Base-by-base conservation (phyloP, 148 eudicot species). In the Camellia japonica region DNA sequence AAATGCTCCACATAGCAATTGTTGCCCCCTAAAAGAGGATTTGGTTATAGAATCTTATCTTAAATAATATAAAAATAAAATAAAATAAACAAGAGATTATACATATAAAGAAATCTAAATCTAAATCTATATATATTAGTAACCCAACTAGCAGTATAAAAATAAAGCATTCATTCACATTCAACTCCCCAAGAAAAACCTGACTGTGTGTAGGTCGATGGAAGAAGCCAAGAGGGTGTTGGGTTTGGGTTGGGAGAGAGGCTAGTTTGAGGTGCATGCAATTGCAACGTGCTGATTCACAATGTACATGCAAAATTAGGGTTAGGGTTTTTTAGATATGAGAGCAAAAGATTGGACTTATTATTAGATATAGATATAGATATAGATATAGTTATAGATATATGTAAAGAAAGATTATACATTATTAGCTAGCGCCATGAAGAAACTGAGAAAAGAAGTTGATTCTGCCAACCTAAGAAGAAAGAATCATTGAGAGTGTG, bases 381-480 rank as follows among this genome's bases (percentile, higher is more conserved):
- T 61, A 56, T 54, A 54, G 47, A 64, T 69, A 60, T 54, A 16
- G 38, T 30, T 30, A 1, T 30, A 30, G 38, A 30, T 30, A 30
- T 30, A 30, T 30, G 38, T 30, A 30, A 30, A 30, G 30, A 30
- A 30, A 30, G 30, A 30, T 30, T 30, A 30, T 30, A 30, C 38
- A 30, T 30, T 30, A 30, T 30, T 42, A 44, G 16, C 82, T 83
- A 91, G 74, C 84, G 89, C 98, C 98, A 95, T 59, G 98, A 89
- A 78, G 97, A 95, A 64, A 95, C 90, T 4, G 97, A 95, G 85
- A 92, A 93, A 76, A 95, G 93, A 68, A 92, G 90, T 62, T 82
- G 89, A 86, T 90, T 88, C 46, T 93, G 91, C 98, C 98, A 95
- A 41, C 94, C 97, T 79, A 95, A 86, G 82, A 90, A 91, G 83